These are phyloP conservation scores for Sporothrix variecibatus DNA, from an alignment of 2,329 filamentous ascomycete genomes.

Conservation along the genomic window DNA sequence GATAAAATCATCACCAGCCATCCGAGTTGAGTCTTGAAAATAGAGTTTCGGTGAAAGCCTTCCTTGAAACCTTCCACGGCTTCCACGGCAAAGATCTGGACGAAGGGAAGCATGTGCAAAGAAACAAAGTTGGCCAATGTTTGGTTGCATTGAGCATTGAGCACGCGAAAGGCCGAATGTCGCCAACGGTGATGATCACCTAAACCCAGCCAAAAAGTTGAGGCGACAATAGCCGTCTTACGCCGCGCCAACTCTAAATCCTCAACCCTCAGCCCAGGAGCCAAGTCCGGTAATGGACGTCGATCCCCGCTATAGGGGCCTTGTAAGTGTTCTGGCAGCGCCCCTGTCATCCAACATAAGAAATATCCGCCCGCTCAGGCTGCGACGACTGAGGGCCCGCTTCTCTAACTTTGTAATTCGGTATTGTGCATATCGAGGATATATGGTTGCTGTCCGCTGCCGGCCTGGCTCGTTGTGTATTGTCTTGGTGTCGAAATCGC, in stretches of 20 bases:
- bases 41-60: neutral
- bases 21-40: neutral
- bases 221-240: conserved; percentile 18
- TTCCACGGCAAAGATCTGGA: neutral
- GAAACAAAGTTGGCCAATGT: neutral
- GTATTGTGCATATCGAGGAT: neutral
- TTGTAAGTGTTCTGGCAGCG: neutral
- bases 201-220: neutral
- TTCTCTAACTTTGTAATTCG: neutral
- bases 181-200: no score
- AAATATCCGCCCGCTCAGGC: neutral
- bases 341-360: neutral
- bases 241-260: neutral
- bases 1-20: neutral
- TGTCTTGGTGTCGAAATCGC: neutral
- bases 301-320: neutral
- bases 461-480: neutral
- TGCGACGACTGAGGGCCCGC: no score
- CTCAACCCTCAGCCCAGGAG: no score
- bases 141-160: neutral
- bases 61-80: neutral
- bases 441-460: neutral
- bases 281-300: neutral
- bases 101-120: conserved; percentile 1
- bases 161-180: neutral